Base-by-base conservation (phyloP, 2,329 filamentous ascomycete species). In the Acrocalymma vagum region DNA sequence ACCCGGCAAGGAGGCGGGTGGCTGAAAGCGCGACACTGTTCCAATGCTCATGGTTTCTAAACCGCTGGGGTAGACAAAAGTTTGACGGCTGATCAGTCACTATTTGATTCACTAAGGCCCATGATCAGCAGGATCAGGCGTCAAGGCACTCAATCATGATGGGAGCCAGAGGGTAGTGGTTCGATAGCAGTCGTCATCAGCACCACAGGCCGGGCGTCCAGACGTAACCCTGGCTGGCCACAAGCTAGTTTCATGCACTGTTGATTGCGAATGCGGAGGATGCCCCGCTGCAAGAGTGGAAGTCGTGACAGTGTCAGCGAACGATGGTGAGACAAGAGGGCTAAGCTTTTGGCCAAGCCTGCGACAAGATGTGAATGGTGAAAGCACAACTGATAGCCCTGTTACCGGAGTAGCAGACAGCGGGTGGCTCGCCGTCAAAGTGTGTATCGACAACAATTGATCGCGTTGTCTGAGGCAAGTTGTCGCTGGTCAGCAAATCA, bases 261-360 rank as follows among this genome's bases (percentile, higher is more conserved):
- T 26, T 13, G 16, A 15, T 4, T 2, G 25, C 23, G 24, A 16
- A 15, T 11, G 27, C 13, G 22, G 11, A 8, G 13, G 15, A 23
- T 36, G 6, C 3, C 17, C 32, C n/a, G 20, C 29, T 25, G 41
- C 24, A 21, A 18, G 18, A 18, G 34, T 35, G 29, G 41, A 38
- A 21, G 17, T 15, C 24, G 26, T 24, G 29, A 29, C 40, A 23
- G 29, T 29, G 13, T 25, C 17, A 13, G 17, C n/a, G 11, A 13
- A 24, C 9, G 13, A 33, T 38, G 35, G 29, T 34, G 29, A 38
- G 36, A 33, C 34, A 7, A 6, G 14, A 16, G 4, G 17, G 35
- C 25, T 39, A 44, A 44, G 41, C 41, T 40, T 44, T 37, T 25
- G 14, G 29, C 35, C 29, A 38, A 39, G 30, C 25, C n/a, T 44